Evolutionary conservation across 805 yeast species (phyloP).

Genomic region (Pichia pseudocactophila): DNA sequence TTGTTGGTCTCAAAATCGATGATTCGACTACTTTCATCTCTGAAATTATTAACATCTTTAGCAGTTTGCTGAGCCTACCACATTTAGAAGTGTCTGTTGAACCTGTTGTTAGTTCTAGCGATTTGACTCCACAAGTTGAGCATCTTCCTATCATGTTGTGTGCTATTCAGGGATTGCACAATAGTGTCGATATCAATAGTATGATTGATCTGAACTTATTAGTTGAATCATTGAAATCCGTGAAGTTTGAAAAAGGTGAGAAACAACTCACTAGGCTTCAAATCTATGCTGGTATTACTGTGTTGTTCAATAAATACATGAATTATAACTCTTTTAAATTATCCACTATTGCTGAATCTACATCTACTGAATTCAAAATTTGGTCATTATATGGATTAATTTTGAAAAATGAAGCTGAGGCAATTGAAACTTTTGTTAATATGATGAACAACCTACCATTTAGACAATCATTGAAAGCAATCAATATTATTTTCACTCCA

Average conservation of each 20-base stretch:
- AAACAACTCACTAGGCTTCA: slow-evolving; percentile 2
- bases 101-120: no score
- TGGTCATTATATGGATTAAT: slow-evolving; percentile 13
- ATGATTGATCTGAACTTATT: background rate
- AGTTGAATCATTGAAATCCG: background rate
- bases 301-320: slow-evolving; percentile 10
- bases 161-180: slow-evolving; percentile 6
- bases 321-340: slow-evolving; percentile 3
- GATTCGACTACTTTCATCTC: background rate
- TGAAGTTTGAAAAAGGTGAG: background rate
- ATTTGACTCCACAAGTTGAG: background rate
- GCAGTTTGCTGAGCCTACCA: background rate
- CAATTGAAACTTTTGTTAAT: slow-evolving; percentile 6
- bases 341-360: background rate
- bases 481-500: slow-evolving; percentile 9
- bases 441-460: background rate
- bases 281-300: slow-evolving; percentile 6
- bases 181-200: background rate
- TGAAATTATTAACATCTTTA: slow-evolving; percentile 2
- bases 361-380: slow-evolving; percentile 4
- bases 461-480: slow-evolving; percentile 2
- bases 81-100: no score
- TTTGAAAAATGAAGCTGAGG: slow-evolving; percentile 8
- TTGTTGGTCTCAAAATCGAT: slow-evolving; percentile 4
- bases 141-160: slow-evolving; percentile 6